phyloP scores from a whole-genome alignment of 169 alveolate species.

The Sarcocystis neurona region DNA sequence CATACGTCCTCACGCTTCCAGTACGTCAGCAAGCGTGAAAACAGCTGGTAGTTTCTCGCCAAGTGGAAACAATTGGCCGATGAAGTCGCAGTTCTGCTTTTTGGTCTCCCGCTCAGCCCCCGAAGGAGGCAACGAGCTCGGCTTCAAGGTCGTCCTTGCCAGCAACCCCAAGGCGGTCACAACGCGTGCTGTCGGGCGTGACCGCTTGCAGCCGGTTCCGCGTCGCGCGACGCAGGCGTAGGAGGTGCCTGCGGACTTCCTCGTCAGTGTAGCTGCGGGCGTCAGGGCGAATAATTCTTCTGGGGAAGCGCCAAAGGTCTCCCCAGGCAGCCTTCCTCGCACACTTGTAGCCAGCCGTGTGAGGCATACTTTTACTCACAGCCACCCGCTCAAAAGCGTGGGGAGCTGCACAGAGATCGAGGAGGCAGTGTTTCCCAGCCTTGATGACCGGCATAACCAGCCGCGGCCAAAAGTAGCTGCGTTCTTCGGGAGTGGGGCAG shows the following conservation, averaged over 20 bases:
- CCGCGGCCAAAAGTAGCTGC: constrained; percentile 89
- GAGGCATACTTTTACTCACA: constrained; percentile 76
- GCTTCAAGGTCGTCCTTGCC: too few species aligned
- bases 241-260: constrained; percentile 62
- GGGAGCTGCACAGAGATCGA: constrained; percentile 84
- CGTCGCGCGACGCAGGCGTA: constrained; percentile 12
- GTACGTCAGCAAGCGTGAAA: too few species aligned
- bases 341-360: constrained; percentile 73
- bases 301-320: constrained; percentile 87
- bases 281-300: constrained; percentile 80
- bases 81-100: too few species aligned
- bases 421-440: constrained; percentile 81
- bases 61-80: too few species aligned
- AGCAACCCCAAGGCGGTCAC: too few species aligned
- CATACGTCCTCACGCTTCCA: too few species aligned
- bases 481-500: constrained; percentile 73
- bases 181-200: too few species aligned
- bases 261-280: constrained; percentile 83
- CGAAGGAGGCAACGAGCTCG: too few species aligned
- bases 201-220: too few species aligned
- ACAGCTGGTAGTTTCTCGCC: too few species aligned
- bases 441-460: constrained; percentile 82
- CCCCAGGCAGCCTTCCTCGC: constrained; percentile 89
- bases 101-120: too few species aligned
- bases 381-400: constrained; percentile 56